phyloP scores from a whole-genome alignment of 148 eudicot genomes.

The Camellia lanceoleosa region DNA sequence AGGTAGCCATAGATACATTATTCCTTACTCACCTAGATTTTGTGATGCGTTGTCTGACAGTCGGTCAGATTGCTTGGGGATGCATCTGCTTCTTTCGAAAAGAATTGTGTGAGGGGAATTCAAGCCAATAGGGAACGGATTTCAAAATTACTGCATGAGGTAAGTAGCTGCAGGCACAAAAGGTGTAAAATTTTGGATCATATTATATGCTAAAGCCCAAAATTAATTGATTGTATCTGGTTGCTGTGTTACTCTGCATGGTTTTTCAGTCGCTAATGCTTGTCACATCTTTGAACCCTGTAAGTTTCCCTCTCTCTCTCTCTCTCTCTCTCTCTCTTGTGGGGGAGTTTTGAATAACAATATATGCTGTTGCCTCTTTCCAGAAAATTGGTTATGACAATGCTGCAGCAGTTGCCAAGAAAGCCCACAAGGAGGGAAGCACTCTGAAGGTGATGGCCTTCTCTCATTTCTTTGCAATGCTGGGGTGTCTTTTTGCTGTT shows the following conservation, averaged over 20 bases:
- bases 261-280: too few relatives aligned
- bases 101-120: too few relatives aligned
- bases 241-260: too few relatives aligned
- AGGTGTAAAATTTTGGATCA: too few relatives aligned
- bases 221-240: too few relatives aligned
- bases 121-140: too few relatives aligned
- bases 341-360: slow-evolving; percentile 7
- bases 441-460: slow-evolving; percentile 60
- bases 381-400: slow-evolving; percentile 98
- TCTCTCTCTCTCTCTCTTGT: not conserved
- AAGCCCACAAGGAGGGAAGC: slow-evolving; percentile 90
- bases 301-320: too few relatives aligned
- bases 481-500: not conserved
- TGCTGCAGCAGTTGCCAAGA: slow-evolving; percentile 95
- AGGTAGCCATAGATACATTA: slow-evolving; percentile 1
- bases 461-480: not conserved
- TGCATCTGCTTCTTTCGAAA: too few relatives aligned
- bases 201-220: too few relatives aligned
- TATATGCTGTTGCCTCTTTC: slow-evolving; percentile 12
- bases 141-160: too few relatives aligned
- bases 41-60: slow-evolving; percentile 29
- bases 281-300: too few relatives aligned
- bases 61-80: slow-evolving; percentile 56
- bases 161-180: too few relatives aligned
- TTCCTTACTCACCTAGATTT: not conserved